These are phyloP conservation scores for Microcera coccophila DNA, from an alignment of 2,329 filamentous ascomycete species.

Conservation along the genomic window DNA sequence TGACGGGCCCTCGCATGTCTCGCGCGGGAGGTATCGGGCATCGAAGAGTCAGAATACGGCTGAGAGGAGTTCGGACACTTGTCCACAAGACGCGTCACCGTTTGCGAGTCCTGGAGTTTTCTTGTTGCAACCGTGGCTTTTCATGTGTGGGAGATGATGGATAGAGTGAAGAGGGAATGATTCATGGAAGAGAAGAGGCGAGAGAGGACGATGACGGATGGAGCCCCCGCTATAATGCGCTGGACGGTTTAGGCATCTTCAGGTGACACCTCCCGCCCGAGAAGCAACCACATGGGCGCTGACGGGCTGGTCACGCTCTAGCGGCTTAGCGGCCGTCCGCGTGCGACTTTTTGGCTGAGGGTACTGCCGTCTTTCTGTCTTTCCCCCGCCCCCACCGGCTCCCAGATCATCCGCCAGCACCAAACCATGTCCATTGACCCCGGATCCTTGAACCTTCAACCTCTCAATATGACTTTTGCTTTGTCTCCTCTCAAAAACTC, in stretches of 20 bases:
- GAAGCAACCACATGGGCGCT: background rate
- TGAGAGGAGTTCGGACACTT: background rate
- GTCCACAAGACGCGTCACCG: background rate
- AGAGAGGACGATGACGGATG: background rate
- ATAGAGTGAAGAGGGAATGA: too few species aligned
- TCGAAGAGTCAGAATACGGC: background rate
- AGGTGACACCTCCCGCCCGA: background rate
- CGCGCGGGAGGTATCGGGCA: background rate
- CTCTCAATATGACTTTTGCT: background rate
- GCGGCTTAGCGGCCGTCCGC: slow-evolving; percentile 1
- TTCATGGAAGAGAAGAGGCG: slow-evolving; percentile 2
- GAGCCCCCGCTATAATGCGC: too few species aligned
- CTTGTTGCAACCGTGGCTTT: too few species aligned
- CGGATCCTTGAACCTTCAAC: background rate
- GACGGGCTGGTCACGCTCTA: background rate
- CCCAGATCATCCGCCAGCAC: background rate
- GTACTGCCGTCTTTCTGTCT: background rate
- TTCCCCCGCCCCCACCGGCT: background rate
- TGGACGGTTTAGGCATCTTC: background rate
- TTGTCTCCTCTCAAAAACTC: too few species aligned
- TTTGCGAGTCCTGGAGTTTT: too few species aligned
- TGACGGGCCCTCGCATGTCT: background rate
- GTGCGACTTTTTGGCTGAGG: too few species aligned
- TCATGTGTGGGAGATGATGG: too few species aligned
- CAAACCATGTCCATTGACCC: background rate